Base-by-base conservation (phyloP, 768 basidiomycete genomes). In the Termitomyces sp. region DNA sequence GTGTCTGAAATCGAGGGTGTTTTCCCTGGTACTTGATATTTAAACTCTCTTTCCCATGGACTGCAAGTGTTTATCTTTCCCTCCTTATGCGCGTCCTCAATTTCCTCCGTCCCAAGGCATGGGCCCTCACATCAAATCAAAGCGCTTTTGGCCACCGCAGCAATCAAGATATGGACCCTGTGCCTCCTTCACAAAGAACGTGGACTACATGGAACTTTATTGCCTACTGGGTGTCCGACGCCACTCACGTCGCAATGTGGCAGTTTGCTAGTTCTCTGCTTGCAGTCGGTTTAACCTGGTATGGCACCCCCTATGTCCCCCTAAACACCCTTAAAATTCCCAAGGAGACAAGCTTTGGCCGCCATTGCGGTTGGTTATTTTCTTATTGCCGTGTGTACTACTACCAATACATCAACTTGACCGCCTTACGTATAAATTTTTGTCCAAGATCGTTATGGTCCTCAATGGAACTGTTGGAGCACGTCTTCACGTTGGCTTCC, bases 381-480 rank as follows among this genome's bases (percentile, higher is more conserved):
- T 60, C 80, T 92, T 62, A 90, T 92, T 58, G 82, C 87, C 2
- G 70, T 83, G 56, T 47, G 61, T 53, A 58, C 46, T 55, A 57
- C 46, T 55, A 51, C 52, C 10, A 20, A n/a, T 6, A 12, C 43
- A 4, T 7, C 28, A 48, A 26, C 30, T 48, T 10, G 9, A 32
- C 24, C 28, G 20, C 6, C 26, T 18, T 28, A 22, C 48, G 6
- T 28, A 22, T 45, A 4, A 24, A 52, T 16, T 59, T 55, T 24
- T 22, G 18, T 32, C 16, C 12, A 20, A 36, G 71, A 58, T 65
- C 22, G 82, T 85, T n/a, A 84, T 93, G 77, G 82, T 91, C 1
- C 73, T 89, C 49, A 94, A 92, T 65, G 92, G 92, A 50, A 85
- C 87, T 5, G 79, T 84, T 28, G 90, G 92, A 26, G 87, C 91